Conservation (phyloP, 352 stramenopile genomes). For the Phytophthora cactorum region DNA sequence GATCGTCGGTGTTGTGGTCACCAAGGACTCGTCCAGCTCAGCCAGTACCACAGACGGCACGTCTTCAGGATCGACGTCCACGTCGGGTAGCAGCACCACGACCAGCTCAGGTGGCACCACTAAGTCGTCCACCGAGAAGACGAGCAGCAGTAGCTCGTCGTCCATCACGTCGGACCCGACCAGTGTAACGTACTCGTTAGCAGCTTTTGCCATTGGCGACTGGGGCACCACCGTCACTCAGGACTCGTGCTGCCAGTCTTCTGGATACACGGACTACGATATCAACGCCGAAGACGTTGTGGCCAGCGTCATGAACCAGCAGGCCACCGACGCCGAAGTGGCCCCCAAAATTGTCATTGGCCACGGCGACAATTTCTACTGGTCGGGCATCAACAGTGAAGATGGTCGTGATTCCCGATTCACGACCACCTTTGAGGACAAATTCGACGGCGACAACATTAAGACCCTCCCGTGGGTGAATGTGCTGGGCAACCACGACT, state of each 20-base stretch:
- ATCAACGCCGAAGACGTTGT: constrained; percentile 69
- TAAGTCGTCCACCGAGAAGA: constrained; percentile 34
- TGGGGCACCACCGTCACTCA: constrained; percentile 67
- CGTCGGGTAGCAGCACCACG: constrained; percentile 15
- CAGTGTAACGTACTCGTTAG: constrained; percentile 49
- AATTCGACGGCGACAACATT: constrained; percentile 57
- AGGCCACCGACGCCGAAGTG: constrained; percentile 37
- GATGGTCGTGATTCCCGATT: constrained; percentile 57
- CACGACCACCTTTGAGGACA: constrained; percentile 62
- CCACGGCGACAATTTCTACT: constrained; percentile 79
- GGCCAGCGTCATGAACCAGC: constrained; percentile 61
- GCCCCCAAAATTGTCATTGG: constrained; percentile 66
- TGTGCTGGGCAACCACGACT: constrained; percentile 74
- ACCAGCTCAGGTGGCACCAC: constrained; percentile 26
- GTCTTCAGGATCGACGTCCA: constrained; percentile 23
- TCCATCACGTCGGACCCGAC: constrained; percentile 46
- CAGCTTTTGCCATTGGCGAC: constrained; percentile 72
- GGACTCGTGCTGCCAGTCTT: constrained; percentile 74
- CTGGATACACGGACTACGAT: constrained; percentile 63
- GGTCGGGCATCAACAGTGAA: constrained; percentile 56
- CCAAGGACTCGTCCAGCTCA: constrained; percentile 30
- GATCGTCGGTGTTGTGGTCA: constrained; percentile 53
- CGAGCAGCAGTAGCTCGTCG: constrained; percentile 26
- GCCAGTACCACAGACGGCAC: constrained; percentile 32
- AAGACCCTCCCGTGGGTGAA: constrained; percentile 68